These are phyloP conservation scores for Torulaspora pretoriensis DNA, from an alignment of 1,139 yeast genomes.

Conservation along the genomic window DNA sequence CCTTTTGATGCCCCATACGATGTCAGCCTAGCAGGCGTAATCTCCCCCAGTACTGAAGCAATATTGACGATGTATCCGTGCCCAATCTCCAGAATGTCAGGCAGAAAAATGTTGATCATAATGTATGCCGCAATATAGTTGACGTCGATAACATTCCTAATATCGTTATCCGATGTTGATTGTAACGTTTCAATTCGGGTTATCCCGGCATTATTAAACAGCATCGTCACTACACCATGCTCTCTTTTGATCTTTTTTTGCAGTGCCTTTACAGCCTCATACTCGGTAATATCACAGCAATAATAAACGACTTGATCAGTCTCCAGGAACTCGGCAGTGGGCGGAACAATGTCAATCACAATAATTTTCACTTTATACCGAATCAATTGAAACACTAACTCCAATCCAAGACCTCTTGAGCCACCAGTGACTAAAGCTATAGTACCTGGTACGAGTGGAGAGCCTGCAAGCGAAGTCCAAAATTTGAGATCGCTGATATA, in stretches of 20 bases:
- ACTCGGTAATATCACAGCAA: constrained; percentile 63
- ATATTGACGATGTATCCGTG: constrained; percentile 78
- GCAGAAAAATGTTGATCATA: constrained; percentile 65
- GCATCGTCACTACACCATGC: constrained; percentile 58
- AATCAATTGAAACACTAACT: constrained; percentile 48
- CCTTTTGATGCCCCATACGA: constrained; percentile 91
- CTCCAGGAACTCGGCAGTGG: constrained; percentile 37
- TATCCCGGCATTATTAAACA: constrained; percentile 83
- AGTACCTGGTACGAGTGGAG: constrained; percentile 8
- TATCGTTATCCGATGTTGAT: constrained; percentile 52
- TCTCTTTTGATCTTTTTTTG: constrained; percentile 39
- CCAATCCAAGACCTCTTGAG: constrained; percentile 65
- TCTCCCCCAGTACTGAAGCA: constrained; percentile 77
- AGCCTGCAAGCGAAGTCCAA: background rate
- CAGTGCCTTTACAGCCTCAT: constrained; percentile 40
- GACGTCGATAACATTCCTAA: constrained; percentile 57
- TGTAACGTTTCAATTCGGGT: constrained; percentile 54
- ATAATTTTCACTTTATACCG: constrained; percentile 49
- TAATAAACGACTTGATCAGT: constrained; percentile 48
- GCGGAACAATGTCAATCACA: constrained; percentile 56
- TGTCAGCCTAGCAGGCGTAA: constrained; percentile 74
- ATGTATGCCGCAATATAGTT: constrained; percentile 68
- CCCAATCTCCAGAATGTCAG: constrained; percentile 57
- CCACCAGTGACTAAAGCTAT: constrained; percentile 84
- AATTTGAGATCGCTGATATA: constrained; percentile 2